phyloP scores from a whole-genome alignment of 306 rosid genomes.

The Oemleria cerasiformis region DNA sequence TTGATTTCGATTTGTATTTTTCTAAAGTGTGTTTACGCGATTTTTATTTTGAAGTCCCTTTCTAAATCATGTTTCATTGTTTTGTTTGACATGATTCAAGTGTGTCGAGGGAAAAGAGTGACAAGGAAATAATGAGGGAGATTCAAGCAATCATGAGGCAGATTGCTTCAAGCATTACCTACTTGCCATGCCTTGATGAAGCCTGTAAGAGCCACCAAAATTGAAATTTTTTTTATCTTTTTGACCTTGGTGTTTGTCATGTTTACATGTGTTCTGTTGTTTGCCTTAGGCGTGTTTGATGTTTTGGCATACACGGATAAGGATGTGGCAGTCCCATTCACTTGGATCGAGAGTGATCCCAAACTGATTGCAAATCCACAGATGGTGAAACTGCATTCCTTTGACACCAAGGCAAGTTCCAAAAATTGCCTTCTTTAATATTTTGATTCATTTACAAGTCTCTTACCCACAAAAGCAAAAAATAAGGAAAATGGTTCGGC shows the following conservation, averaged over 20 bases:
- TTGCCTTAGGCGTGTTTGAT: slow-evolving; percentile 77
- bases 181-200: slow-evolving; percentile 95
- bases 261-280: neutral
- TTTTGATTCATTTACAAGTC: slow-evolving; percentile 6
- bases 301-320: slow-evolving; percentile 96
- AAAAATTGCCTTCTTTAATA: neutral
- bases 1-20: neutral
- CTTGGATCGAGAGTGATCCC: slow-evolving; percentile 99
- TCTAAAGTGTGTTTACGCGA: too few relatives aligned
- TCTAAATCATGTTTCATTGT: neutral
- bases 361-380: slow-evolving; percentile 93
- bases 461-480: neutral
- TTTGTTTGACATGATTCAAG: slow-evolving; percentile 33
- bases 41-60: neutral
- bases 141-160: slow-evolving; percentile 98
- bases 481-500: slow-evolving; percentile 5
- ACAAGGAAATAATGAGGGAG: slow-evolving; percentile 98
- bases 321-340: slow-evolving; percentile 90
- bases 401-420: slow-evolving; percentile 83
- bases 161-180: slow-evolving; percentile 98
- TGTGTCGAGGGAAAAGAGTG: slow-evolving; percentile 89
- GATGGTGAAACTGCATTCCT: slow-evolving; percentile 97
- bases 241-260: neutral
- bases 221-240: too few relatives aligned
- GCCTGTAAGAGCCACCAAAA: slow-evolving; percentile 52